These are phyloP conservation scores for Populus trichocarpa DNA, from an alignment of 441 rosid genomes.

Conservation along the genomic window DNA sequence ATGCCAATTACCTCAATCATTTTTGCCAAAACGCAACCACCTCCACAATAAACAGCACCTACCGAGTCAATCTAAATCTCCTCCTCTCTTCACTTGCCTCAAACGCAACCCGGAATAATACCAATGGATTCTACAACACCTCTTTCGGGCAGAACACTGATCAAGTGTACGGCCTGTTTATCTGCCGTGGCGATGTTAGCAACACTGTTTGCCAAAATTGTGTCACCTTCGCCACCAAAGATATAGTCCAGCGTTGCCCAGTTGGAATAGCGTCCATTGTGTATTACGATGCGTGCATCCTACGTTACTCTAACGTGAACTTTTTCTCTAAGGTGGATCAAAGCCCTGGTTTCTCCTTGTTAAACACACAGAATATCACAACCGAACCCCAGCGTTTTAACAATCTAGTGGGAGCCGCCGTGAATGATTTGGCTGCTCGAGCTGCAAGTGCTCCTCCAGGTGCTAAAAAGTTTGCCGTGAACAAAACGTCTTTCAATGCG, in stretches of 20 bases:
- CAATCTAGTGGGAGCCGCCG: accelerated
- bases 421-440: constrained; percentile 6
- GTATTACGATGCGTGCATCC: constrained; percentile 22
- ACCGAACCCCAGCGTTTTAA: not conserved
- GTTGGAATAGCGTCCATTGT: not conserved
- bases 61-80: constrained; percentile 14
- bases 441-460: constrained; percentile 7
- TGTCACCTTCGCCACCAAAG: no score
- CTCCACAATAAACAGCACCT: constrained; percentile 14
- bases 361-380: not conserved
- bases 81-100: constrained; percentile 20
- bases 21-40: constrained; percentile 11
- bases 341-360: not conserved
- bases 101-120: not conserved
- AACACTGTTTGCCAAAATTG: no score
- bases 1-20: not conserved
- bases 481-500: not conserved
- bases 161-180: no score
- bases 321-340: not conserved
- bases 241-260: constrained; percentile 10
- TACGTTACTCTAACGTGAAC: constrained; percentile 23
- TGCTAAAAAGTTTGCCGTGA: constrained; percentile 17
- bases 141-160: constrained; percentile 4
- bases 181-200: no score
- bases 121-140: constrained; percentile 17